A percentile compares a stretch with the other conserved stretches of the same genome.
Evolutionary conservation across 805 yeast species (phyloP).

Genomic region (Cyberlindnera mrakii): DNA sequence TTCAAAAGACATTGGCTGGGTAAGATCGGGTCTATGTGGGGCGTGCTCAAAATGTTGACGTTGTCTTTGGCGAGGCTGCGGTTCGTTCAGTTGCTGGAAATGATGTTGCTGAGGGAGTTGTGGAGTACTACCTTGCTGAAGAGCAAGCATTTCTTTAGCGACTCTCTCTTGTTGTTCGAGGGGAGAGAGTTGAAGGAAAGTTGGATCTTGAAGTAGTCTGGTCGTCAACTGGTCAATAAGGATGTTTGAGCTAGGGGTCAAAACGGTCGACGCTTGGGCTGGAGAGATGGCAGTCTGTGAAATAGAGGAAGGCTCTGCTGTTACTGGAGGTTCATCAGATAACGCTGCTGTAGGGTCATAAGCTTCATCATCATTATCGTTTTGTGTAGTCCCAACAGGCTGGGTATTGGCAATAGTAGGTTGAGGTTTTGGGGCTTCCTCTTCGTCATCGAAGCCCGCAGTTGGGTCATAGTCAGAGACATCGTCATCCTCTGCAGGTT

Average conservation of each 20-base stretch:
- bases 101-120: constrained; percentile 19
- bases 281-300: constrained; percentile 1
- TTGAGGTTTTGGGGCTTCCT: neutral
- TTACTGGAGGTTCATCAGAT: constrained; percentile 12
- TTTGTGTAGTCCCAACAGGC: neutral
- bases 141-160: constrained; percentile 24
- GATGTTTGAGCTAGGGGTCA: neutral
- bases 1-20: constrained; percentile 45
- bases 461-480: constrained; percentile 9
- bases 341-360: constrained; percentile 12
- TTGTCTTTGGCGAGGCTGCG: neutral
- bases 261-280: neutral
- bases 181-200: constrained; percentile 29
- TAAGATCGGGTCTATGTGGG: constrained; percentile 48
- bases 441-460: neutral
- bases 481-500: constrained; percentile 9
- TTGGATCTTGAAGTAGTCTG: constrained; percentile 27
- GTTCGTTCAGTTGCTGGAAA: neutral
- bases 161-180: constrained; percentile 29
- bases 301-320: constrained; percentile 2
- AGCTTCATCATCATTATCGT: constrained; percentile 11
- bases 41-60: constrained; percentile 23
- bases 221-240: constrained; percentile 8
- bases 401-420: neutral
- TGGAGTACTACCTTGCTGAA: constrained; percentile 26